A percentile compares a stretch with the other conserved stretches of the same genome.
Evolutionary conservation across 2,329 filamentous ascomycete genomes (phyloP).

Genomic region (Exophiala phaeomuriformis): DNA sequence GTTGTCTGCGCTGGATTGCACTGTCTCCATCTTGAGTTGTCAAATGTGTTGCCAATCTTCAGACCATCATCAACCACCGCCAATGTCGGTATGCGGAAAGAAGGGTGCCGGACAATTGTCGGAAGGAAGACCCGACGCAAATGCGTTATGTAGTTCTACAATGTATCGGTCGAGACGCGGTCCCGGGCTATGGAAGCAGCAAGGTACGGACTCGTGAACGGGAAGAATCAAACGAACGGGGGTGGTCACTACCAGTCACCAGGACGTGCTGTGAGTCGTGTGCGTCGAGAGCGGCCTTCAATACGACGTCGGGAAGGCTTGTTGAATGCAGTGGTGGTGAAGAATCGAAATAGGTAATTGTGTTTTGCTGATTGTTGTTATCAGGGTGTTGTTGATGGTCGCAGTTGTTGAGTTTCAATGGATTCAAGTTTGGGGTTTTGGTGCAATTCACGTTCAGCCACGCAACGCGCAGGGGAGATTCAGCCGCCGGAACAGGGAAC

Average conservation of each 20-base stretch:
- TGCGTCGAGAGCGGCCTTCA: too few relatives aligned
- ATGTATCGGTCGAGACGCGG: background rate
- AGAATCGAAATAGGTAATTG: background rate
- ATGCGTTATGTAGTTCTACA: background rate
- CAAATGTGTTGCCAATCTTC: constrained; percentile 1
- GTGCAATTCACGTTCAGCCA: background rate
- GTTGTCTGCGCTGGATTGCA: constrained; percentile 35
- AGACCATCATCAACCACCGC: constrained; percentile 7
- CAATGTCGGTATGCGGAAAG: background rate
- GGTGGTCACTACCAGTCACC: too few relatives aligned
- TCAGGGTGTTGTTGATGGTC: background rate
- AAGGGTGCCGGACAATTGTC: too few relatives aligned
- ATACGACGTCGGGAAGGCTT: background rate
- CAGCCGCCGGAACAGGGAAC: background rate
- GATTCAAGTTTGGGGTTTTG: background rate
- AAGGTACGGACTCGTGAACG: too few relatives aligned
- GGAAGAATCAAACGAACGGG: too few relatives aligned
- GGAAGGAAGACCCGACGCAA: background rate
- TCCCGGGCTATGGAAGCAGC: too few relatives aligned
- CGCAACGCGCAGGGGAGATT: background rate
- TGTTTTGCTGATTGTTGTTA: background rate
- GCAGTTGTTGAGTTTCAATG: background rate
- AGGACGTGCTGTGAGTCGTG: too few relatives aligned
- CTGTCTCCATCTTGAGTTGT: constrained; percentile 26
- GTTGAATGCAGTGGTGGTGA: background rate